Evolutionary conservation across 2,329 filamentous ascomycete genomes (phyloP).

Genomic region (Sporothrix phasma): DNA sequence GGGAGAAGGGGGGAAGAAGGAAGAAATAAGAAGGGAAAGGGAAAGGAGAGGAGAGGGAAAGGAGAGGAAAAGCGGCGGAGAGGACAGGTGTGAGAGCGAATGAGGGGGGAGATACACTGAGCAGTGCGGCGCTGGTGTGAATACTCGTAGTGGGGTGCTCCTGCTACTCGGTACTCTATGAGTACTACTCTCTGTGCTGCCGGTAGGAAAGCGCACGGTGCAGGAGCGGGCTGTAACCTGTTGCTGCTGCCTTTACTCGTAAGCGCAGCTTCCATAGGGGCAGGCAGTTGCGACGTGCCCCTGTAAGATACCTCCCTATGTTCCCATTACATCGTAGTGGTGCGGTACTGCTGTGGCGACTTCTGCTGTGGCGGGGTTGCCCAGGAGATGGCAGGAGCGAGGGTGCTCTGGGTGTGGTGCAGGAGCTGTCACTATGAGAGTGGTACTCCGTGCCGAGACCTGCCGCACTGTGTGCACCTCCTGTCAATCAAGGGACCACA

Average conservation of each 20-base stretch:
- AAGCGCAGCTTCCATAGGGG: neutral
- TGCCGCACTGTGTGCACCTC: constrained; percentile 7
- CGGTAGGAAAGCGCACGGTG: neutral
- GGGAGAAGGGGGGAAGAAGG: neutral
- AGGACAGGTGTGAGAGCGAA: neutral
- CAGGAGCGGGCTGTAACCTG: neutral
- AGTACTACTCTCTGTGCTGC: too few species aligned
- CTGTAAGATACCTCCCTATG: too few species aligned
- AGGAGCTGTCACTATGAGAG: neutral
- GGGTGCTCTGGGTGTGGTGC: too few species aligned
- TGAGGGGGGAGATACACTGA: neutral
- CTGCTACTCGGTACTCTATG: too few species aligned
- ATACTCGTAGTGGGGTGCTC: constrained; percentile 10
- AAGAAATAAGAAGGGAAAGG: neutral
- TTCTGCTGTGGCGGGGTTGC: constrained; percentile 14
- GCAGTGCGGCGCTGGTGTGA: neutral
- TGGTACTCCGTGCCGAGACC: neutral
- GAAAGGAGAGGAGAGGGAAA: neutral
- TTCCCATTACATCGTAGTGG: too few species aligned
- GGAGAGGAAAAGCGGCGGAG: neutral
- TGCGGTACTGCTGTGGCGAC: neutral
- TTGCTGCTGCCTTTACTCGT: neutral
- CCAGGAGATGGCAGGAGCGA: constrained; percentile 14
- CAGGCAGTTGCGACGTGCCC: neutral
- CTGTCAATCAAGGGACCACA: neutral